Evolutionary conservation across 2,329 filamentous ascomycete species (phyloP).

Genomic region (Aspergillus nomiae): DNA sequence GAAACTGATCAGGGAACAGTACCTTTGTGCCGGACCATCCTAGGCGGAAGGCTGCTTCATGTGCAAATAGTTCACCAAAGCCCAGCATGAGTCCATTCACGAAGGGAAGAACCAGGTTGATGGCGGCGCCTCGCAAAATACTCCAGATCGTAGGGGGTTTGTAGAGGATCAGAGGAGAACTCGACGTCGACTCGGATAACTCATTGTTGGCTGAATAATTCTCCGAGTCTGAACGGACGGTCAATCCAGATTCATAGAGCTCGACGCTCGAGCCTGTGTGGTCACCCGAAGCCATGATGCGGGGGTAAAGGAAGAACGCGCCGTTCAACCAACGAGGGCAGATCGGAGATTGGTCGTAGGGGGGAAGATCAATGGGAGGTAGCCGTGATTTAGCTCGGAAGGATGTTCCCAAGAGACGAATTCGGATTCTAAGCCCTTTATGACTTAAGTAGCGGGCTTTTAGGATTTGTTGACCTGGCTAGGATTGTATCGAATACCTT

Average conservation of each 20-base stretch:
- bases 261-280: conserved; percentile 34
- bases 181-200: conserved; percentile 36
- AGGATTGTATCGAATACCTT: background rate
- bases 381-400: background rate
- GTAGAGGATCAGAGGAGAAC: conserved; percentile 64
- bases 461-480: background rate
- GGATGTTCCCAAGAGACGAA: background rate
- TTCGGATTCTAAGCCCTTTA: background rate
- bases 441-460: background rate
- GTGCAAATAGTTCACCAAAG: conserved; percentile 94
- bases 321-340: background rate
- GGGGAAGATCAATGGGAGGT: background rate
- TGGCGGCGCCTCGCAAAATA: conserved; percentile 81
- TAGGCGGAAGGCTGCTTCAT: conserved; percentile 89
- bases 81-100: conserved; percentile 98
- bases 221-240: conserved; percentile 52
- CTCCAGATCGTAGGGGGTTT: conserved; percentile 85
- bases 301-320: conserved; percentile 7
- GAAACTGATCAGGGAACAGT: conserved; percentile 20
- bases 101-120: conserved; percentile 94
- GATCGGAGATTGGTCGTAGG: background rate
- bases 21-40: conserved; percentile 96
- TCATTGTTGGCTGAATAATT: conserved; percentile 48
- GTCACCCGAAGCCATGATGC: conserved; percentile 37
- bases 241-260: conserved; percentile 46